Evolutionary conservation across 2,329 filamentous ascomycete species (phyloP).

Genomic region (Aspergillus flavus): DNA sequence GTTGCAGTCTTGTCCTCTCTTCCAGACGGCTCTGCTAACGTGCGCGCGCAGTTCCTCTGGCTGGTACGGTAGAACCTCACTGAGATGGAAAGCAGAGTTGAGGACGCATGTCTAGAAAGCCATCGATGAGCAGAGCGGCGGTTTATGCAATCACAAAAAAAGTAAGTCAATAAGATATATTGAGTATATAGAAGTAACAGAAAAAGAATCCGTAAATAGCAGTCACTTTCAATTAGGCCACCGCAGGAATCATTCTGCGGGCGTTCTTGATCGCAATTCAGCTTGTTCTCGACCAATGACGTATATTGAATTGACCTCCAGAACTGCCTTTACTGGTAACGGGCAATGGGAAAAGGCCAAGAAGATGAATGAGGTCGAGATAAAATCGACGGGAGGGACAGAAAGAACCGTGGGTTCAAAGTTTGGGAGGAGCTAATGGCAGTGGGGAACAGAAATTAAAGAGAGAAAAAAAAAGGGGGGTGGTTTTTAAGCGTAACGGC

Average conservation of each 20-base stretch:
- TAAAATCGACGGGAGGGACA: not conserved
- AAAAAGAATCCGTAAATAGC: not conserved
- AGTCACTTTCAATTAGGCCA: not conserved
- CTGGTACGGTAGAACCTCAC: not conserved
- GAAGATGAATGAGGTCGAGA: not conserved
- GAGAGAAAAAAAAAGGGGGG: not conserved
- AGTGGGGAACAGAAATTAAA: not conserved
- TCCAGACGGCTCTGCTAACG: not conserved
- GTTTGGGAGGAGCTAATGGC: not conserved
- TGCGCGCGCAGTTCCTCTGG: not conserved
- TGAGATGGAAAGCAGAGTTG: not conserved
- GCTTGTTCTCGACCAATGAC: not conserved
- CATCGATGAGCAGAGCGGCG: not conserved
- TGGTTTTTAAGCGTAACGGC: constrained; percentile 1
- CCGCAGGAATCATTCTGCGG: constrained; percentile 1
- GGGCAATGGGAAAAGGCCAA: not conserved
- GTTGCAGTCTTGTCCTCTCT: not conserved
- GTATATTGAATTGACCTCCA: not conserved
- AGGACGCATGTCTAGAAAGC: not conserved
- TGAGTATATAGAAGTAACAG: not conserved
- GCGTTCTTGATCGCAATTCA: not conserved
- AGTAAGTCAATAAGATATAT: not conserved
- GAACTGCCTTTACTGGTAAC: not conserved
- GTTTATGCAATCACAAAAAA: not conserved
- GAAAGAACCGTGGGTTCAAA: not conserved